Percentiles rank a stretch among this genome's conserved stretches.
phyloP scores from a whole-genome alignment of 2,329 filamentous ascomycete species.

The Hypomyces rosellus region DNA sequence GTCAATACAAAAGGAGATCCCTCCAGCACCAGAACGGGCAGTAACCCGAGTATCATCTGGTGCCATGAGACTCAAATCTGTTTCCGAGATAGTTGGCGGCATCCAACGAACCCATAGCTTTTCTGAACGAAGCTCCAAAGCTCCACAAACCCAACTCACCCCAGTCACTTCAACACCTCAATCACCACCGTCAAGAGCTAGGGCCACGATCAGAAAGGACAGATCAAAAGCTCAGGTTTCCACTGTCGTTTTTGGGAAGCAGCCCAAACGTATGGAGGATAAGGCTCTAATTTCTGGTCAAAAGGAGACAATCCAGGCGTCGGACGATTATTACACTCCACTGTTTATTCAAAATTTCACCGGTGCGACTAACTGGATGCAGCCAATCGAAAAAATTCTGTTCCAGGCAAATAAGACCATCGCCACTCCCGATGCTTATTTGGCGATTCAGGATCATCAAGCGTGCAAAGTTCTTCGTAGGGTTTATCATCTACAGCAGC shows the following conservation, averaged over 20 bases:
- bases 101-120: constrained; percentile 33
- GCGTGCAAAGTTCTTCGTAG: constrained; percentile 79
- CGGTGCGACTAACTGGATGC: constrained; percentile 52
- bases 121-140: constrained; percentile 30
- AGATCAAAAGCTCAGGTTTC: constrained; percentile 61
- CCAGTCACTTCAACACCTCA: constrained; percentile 38
- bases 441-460: constrained; percentile 78
- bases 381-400: constrained; percentile 63
- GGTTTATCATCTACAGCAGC: constrained; percentile 85
- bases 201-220: constrained; percentile 41
- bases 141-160: constrained; percentile 30
- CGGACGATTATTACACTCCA: constrained; percentile 59
- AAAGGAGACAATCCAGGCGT: constrained; percentile 37
- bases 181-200: constrained; percentile 32
- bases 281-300: constrained; percentile 37
- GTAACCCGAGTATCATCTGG: constrained; percentile 65
- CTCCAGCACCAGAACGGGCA: constrained; percentile 42
- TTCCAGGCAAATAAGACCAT: constrained; percentile 83
- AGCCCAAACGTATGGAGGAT: constrained; percentile 43
- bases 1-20: constrained; percentile 14
- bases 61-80: constrained; percentile 64
- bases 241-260: constrained; percentile 73
- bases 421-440: constrained; percentile 75
- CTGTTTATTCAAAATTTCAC: constrained; percentile 55
- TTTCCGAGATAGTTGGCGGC: constrained; percentile 64